Percentiles rank a stretch among this genome's conserved stretches.
phyloP scores from a whole-genome alignment of 176 grass and related monocot species.

The Oryza rufipogon region DNA sequence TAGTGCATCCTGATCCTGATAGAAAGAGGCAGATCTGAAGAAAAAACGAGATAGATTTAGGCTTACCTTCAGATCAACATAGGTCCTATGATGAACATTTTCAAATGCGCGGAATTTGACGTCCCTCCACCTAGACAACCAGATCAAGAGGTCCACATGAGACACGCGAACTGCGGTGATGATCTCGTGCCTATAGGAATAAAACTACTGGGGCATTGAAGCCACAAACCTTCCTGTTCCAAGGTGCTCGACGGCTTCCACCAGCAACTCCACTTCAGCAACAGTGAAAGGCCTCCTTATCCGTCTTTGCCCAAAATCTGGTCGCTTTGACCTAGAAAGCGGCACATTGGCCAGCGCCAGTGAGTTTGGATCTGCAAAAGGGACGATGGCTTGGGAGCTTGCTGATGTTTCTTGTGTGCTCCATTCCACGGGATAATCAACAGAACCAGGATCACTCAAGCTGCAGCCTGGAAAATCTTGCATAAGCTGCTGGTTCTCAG shows the following conservation, averaged over 20 bases:
- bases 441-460: constrained; percentile 52
- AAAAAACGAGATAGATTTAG: not conserved
- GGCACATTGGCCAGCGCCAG: constrained; percentile 56
- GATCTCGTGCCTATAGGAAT: not conserved
- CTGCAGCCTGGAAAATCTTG: constrained; percentile 50
- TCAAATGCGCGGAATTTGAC: constrained; percentile 79
- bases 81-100: constrained; percentile 71
- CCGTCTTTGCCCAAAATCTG: constrained; percentile 60
- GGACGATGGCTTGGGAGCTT: constrained; percentile 52
- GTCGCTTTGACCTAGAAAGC: constrained; percentile 36
- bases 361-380: constrained; percentile 24
- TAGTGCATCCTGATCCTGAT: not conserved
- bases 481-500: constrained; percentile 28
- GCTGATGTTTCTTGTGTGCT: constrained; percentile 34
- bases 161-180: constrained; percentile 6
- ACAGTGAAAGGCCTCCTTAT: constrained; percentile 76
- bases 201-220: constrained; percentile 12
- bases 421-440: constrained; percentile 45
- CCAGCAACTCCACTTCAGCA: constrained; percentile 70
- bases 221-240: constrained; percentile 80
- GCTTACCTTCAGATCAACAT: constrained; percentile 93
- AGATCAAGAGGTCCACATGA: constrained; percentile 27
- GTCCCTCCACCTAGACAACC: constrained; percentile 72
- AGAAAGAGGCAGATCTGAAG: not conserved
- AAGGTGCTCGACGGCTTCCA: constrained; percentile 72